A percentile compares a stretch with the other conserved stretches of the same genome.
Conservation (phyloP, 495 filamentous ascomycete genomes). For the Hyaloscypha bicolor region DNA sequence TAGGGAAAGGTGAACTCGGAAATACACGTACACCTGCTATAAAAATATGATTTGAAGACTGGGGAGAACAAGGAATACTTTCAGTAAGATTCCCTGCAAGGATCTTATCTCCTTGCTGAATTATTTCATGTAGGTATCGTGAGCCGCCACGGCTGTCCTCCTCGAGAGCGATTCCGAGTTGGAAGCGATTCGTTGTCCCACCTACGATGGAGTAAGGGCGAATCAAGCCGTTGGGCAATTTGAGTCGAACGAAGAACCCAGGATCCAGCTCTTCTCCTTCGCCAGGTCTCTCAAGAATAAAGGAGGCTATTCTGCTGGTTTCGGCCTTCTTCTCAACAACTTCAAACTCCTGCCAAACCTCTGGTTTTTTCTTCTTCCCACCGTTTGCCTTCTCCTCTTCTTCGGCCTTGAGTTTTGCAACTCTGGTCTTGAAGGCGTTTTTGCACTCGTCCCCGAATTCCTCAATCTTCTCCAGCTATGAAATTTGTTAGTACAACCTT, state of each 20-base stretch:
- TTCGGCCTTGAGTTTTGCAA: conserved; percentile 37
- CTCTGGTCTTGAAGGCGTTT: conserved; percentile 42
- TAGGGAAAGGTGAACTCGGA: not conserved
- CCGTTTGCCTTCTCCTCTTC: conserved; percentile 30
- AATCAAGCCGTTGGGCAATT: conserved; percentile 41
- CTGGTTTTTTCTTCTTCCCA: conserved; percentile 29
- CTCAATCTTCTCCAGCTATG: conserved; percentile 41
- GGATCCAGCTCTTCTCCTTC: conserved; percentile 27
- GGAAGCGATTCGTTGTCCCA: conserved; percentile 43
- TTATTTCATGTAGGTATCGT: conserved; percentile 42
- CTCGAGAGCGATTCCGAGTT: conserved; percentile 50
- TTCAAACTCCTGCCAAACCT: conserved; percentile 46
- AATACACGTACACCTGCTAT: conserved; percentile 39
- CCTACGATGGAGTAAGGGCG: conserved; percentile 49
- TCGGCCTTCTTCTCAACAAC: conserved; percentile 46
- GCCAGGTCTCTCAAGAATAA: conserved; percentile 39
- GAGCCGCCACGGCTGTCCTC: conserved; percentile 49
- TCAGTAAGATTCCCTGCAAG: conserved; percentile 45
- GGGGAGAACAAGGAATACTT: conserved; percentile 32
- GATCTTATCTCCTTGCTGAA: conserved; percentile 48
- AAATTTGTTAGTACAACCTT: not conserved
- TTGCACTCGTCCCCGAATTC: conserved; percentile 52
- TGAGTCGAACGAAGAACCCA: conserved; percentile 48
- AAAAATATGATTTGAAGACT: conserved; percentile 51
- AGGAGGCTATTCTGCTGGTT: conserved; percentile 43